Percentiles rank a stretch among this genome's conserved stretches.
phyloP scores from a whole-genome alignment of 495 filamentous ascomycete genomes.

The Aspergillus olivimuriae region DNA sequence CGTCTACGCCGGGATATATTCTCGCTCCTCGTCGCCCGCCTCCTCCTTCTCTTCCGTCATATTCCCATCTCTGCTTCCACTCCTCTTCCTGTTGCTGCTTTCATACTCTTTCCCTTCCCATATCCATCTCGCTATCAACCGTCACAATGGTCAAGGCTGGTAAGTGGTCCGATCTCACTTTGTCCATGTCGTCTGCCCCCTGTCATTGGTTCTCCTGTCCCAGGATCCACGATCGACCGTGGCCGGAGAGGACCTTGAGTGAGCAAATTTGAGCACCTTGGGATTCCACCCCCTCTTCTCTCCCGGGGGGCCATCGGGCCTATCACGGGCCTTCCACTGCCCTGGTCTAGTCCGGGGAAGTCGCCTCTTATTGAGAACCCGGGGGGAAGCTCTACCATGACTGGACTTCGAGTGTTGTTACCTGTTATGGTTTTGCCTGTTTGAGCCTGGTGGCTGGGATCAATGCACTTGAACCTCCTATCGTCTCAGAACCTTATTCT shows the following conservation, averaged over 20 bases:
- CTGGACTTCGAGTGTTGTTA: constrained; percentile 1
- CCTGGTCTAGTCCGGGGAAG: neutral
- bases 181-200: constrained; percentile 6
- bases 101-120: constrained; percentile 1
- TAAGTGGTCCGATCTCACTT: too few species aligned
- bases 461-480: neutral
- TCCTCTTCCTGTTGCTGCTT: neutral
- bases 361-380: constrained; percentile 7
- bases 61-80: constrained; percentile 7
- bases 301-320: constrained; percentile 14
- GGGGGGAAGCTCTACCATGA: constrained; percentile 7
- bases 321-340: constrained; percentile 28
- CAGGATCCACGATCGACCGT: constrained; percentile 28
- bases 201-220: constrained; percentile 16
- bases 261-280: constrained; percentile 53
- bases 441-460: constrained; percentile 3
- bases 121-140: constrained; percentile 20
- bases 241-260: constrained; percentile 36
- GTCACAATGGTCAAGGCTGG: constrained; percentile 94
- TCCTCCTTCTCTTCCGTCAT: constrained; percentile 7
- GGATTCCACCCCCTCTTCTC: constrained; percentile 12
- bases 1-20: constrained; percentile 1
- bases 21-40: constrained; percentile 12
- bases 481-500: constrained; percentile 1
- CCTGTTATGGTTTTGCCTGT: constrained; percentile 2